A percentile compares a stretch with the other conserved stretches of the same genome.
These are phyloP conservation scores for Agrostemma githago DNA, from an alignment of 148 eudicot species.

Conservation along the genomic window DNA sequence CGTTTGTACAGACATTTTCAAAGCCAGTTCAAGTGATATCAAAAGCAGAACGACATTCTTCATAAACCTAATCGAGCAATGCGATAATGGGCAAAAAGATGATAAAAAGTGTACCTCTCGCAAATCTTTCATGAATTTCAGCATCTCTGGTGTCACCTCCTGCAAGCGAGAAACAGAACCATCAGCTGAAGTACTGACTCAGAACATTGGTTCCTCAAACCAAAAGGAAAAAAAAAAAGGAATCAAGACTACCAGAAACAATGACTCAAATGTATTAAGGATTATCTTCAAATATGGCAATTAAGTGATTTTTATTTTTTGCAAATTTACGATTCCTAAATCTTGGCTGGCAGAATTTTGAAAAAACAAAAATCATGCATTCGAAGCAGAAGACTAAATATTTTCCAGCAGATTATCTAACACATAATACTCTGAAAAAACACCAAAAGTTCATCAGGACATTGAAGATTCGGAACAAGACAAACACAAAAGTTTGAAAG, in stretches of 20 bases:
- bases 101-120: slow-evolving; percentile 14
- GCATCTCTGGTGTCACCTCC: slow-evolving; percentile 24
- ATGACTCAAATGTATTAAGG: background rate
- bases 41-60: background rate
- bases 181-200: background rate
- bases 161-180: slow-evolving; percentile 6
- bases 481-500: background rate
- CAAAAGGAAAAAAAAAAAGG: background rate
- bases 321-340: too few relatives aligned
- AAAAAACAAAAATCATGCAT: too few relatives aligned
- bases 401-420: background rate
- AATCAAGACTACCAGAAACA: background rate
- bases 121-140: slow-evolving; percentile 22
- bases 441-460: background rate
- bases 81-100: background rate
- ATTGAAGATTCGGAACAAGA: background rate
- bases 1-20: background rate
- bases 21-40: background rate
- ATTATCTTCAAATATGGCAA: too few relatives aligned
- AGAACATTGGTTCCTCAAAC: background rate
- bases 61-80: background rate
- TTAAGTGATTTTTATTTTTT: too few relatives aligned
- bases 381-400: too few relatives aligned
- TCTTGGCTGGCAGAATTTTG: too few relatives aligned
- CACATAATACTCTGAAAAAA: background rate